Base-by-base conservation (phyloP, 2,329 filamentous ascomycete species). In the Alternaria brassicicola region DNA sequence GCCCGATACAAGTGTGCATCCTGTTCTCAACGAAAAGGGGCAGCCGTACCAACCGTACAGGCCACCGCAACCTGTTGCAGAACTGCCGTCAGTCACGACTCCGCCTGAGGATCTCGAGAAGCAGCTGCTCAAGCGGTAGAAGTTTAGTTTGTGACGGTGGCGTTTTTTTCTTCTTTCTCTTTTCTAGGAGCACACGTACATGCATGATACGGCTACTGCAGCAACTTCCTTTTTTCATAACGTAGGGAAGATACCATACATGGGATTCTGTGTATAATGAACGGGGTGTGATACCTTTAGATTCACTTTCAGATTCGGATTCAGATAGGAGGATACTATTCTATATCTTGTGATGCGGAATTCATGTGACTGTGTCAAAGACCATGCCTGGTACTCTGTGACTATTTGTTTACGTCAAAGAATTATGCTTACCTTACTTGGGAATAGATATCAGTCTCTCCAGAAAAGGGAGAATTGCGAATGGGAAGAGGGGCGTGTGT, bases 1-100 rank as follows among this genome's bases (percentile, higher is more conserved):
- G 26, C 65, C 64, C 15, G 66, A 57, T n/a, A 65, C 67, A 23
- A 66, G 63, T 39, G 46, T 60, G 2, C 51, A 65, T 42, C 61
- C 64, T 2, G 61, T 60, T 2, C 56, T 66, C 4, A 55, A 66
- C 13, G 62, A 60, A 52, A 63, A 63, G 48, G 41, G 35, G 1
- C 42, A 51, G 13, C 63, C 63, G 46, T 74, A 75, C 39, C 60
- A 69, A 13, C 61, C 71, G 10, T 74, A 75, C 35, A 62, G 67
- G 28, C 72, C 71, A 33, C 69, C 69, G 7, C 38, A 61, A 38
- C 25, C 52, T 43, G 57, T 52, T 6, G 62, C 64, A 9, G 68
- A 69, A 51, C 47, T 68, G 64, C 59, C 57, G 9, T 55, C 65
- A 3, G 46, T 66, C 8, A 61, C 45, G 47, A 69, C 68, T 9